Evolutionary conservation across 2,329 filamentous ascomycete species (phyloP).

Genomic region (Blastomyces silverae): DNA sequence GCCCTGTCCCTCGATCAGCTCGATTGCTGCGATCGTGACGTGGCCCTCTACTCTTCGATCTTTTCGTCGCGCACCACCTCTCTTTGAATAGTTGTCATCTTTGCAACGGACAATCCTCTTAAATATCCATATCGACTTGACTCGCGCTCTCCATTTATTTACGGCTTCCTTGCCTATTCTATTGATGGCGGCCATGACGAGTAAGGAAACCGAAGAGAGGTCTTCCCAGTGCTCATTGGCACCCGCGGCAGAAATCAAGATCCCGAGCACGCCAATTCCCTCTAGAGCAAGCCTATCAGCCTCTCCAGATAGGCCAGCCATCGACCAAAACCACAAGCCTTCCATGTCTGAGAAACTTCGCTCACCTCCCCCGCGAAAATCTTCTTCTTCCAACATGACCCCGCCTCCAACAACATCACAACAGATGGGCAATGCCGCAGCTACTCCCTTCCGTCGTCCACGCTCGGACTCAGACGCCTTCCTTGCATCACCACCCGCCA

Average conservation of each 20-base stretch:
- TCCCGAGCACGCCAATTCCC: constrained; percentile 32
- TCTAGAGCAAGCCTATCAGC: constrained; percentile 30
- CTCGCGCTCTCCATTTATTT: background rate
- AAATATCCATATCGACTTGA: background rate
- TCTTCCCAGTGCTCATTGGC: constrained; percentile 33
- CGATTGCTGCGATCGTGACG: constrained; percentile 1
- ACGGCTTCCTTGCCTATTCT: background rate
- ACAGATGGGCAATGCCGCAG: constrained; percentile 32
- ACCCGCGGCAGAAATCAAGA: constrained; percentile 35
- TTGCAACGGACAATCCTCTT: background rate
- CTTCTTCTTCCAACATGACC: constrained; percentile 50
- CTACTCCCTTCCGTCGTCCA: constrained; percentile 39
- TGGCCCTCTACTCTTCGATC: background rate
- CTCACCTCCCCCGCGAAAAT: constrained; percentile 39
- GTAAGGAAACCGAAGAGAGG: constrained; percentile 27
- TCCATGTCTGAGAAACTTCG: constrained; percentile 32
- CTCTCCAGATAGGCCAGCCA: constrained; percentile 32
- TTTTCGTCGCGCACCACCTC: background rate
- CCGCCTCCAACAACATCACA: constrained; percentile 57
- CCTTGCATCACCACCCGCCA: constrained; percentile 45
- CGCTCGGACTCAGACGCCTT: constrained; percentile 34
- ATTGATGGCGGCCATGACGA: constrained; percentile 25
- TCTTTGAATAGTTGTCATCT: background rate
- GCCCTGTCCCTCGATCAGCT: constrained; percentile 4
- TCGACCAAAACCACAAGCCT: constrained; percentile 29